These are phyloP conservation scores for Herpetospermum pedunculosum DNA, from an alignment of 306 rosid species.

Conservation along the genomic window DNA sequence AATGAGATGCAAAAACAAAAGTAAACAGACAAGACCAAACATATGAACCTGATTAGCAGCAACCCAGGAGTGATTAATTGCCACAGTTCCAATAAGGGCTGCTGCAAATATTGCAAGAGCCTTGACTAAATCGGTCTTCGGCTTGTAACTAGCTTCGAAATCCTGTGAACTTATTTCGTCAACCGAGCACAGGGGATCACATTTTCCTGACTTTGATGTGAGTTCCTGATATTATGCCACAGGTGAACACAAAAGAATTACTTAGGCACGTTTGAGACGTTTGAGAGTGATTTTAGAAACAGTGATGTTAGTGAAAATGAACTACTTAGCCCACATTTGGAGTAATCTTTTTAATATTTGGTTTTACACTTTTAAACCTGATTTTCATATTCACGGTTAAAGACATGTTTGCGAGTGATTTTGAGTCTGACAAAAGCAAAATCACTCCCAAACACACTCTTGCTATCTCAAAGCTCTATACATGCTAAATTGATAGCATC, in stretches of 20 bases:
- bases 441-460: no score
- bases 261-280: no score
- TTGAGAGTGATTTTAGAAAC: no score
- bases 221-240: constrained; percentile 37
- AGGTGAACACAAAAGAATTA: constrained; percentile 9
- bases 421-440: no score
- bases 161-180: constrained; percentile 64
- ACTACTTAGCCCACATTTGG: no score
- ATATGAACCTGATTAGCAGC: constrained; percentile 81
- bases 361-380: no score
- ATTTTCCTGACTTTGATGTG: constrained; percentile 37
- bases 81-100: constrained; percentile 57
- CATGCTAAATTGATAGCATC: background rate
- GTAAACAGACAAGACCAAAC: constrained; percentile 10
- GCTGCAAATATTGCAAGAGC: constrained; percentile 68
- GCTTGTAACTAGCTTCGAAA: constrained; percentile 46
- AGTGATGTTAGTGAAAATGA: no score
- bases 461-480: background rate
- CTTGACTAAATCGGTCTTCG: constrained; percentile 76
- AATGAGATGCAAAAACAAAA: background rate
- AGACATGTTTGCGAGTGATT: no score
- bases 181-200: constrained; percentile 76
- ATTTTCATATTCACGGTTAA: no score
- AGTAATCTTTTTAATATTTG: no score
- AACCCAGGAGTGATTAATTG: constrained; percentile 93